Evolutionary conservation across 2,329 filamentous ascomycete genomes (phyloP), one percentile per base, ranked within the genome.

Genomic region (Neopestalotiopsis rosae): DNA sequence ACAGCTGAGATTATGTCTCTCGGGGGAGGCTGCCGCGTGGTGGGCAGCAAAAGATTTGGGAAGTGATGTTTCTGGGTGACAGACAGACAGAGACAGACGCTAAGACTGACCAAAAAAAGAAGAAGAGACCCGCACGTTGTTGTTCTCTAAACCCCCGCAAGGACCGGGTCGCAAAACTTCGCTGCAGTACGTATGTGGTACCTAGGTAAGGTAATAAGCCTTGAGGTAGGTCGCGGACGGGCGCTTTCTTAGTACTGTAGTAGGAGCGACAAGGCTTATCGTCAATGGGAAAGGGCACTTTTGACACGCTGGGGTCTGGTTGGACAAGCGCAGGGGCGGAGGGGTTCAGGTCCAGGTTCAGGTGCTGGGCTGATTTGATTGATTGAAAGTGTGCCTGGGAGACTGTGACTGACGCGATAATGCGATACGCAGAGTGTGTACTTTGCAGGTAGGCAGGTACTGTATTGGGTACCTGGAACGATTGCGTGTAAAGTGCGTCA

Each of bases 81-180:
- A 30, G 57, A 59, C 34, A 38, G 34, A 14, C 13, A n/a, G 20
- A 30, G 24, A 14, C 57, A 30, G 24, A 59, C 24, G 30, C 57
- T 59, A 30, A 24, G 30, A 24, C 42, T 66, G 63, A 66, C 42
- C 52, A 45, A 45, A 45, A 34, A 45, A 34, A 32, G n/a, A 66
- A 30, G 12, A n/a, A 57, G 56, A 38, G 30, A 40, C 62, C 38
- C 38, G 38, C 12, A 17, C 14, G 28, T 34, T n/a, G 30, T 24
- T 40, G 30, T 62, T 62, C 38, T 28, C 6, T 28, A 28, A 28
- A 28, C 24, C 63, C 49, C 49, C 63, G n/a, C 42, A 28, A 30
- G 38, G 38, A 32, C 38, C 59, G 62, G 20, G 63, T 49, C 49
- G 63, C 63, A 66, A 66, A 66, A 66, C 45, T 66, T 38, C 7